Base-by-base conservation (phyloP, 371 early-diverging fungal species). In the Rhizopus microsporus region DNA sequence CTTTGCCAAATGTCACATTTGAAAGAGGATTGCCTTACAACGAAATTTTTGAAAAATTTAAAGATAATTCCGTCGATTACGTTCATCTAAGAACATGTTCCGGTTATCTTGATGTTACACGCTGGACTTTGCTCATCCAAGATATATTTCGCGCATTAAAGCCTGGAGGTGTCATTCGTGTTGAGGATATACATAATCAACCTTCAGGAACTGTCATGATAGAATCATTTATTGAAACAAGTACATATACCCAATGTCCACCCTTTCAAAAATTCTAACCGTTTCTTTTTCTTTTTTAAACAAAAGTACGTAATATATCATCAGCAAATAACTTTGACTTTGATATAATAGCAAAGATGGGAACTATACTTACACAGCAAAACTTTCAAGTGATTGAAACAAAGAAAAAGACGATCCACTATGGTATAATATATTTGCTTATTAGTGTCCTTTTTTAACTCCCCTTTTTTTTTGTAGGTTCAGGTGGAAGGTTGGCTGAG, bases 211-310 rank as follows among this genome's bases (percentile, higher is more conserved):
- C 75, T 0, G 72, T 69, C 1, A 56, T 75, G 60, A 67, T 72
- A 34, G 75, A 75, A 59, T 72, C 70, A 3, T 75, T 75, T 54
- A 54, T 68, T 37, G 70, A 75, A 51, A 65, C 75, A 52, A 48
- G 74, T 67, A 67, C 60, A 54, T 46, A 12, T 39, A 44, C 32
- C 43, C 12, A n/a, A 29, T 15, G 4, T 16, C 50, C 39, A 50
- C 40, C 12, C 12, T 44, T 45, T 48, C 40, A 3, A 49, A 29
- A 54, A 10, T 42, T 49, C 12, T 34, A 30, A n/a, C 4, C 50
- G 8, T 39, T 40, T 30, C 17, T 32, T 23, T 46, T 7, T 45
- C 12, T 34, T 29, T 46, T 56, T 15, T 12, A 43, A 15, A 48
- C 37, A 54, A 15, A 51, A 72, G 72, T 72, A 15, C 60, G 63